Base-by-base conservation (phyloP, 768 basidiomycete species). In the Boletus vermiculosoides region DNA sequence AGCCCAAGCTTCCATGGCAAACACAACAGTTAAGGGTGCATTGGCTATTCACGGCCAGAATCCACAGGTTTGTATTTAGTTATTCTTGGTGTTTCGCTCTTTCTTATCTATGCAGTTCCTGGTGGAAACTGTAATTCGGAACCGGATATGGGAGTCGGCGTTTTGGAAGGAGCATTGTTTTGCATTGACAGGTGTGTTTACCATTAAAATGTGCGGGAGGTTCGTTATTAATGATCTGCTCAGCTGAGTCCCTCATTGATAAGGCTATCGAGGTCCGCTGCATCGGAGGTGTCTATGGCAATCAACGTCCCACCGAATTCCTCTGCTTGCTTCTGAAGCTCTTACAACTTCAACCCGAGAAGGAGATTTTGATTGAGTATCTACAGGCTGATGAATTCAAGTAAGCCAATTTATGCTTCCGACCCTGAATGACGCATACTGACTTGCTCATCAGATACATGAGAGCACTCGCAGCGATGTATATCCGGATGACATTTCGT, bases 91-190 rank as follows among this genome's bases (percentile, higher is more conserved):
- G 16, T 55, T 18, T 50, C n/a, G 34, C 58, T 39, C 18, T 23
- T 34, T 63, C 68, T 62, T 59, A 63, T 68, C 59, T 65, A 9
- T 58, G 46, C 70, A 97, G 94, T 92, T 83, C 72, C 78, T 99
- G 72, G 89, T 99, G 30, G 97, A 98, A 79, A 96, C 92, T 37
- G 92, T 98, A 60, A 95, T 98, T 62, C 86, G 97, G 52, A 92
- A 88, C 68, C 85, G 97, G 59, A 97, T 99, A 58, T 99, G 96
- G 78, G 96, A 98, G 72, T 89, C 90, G 0, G 72, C 80, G 8
- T 99, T 84, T 74, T 99, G 96, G 96, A 99, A 99, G 76, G 96
- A 99, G 70, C 93, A 97, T 63, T 99, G 96, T 70, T 99, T 99
- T 70, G 96, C 96, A 22, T 77, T 99, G 46, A 97, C 93, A 58